Percentiles rank a stretch among this genome's conserved stretches.
Evolutionary conservation across 1,284 basidiomycete species (phyloP).

Genomic region (Malassezia furfur): DNA sequence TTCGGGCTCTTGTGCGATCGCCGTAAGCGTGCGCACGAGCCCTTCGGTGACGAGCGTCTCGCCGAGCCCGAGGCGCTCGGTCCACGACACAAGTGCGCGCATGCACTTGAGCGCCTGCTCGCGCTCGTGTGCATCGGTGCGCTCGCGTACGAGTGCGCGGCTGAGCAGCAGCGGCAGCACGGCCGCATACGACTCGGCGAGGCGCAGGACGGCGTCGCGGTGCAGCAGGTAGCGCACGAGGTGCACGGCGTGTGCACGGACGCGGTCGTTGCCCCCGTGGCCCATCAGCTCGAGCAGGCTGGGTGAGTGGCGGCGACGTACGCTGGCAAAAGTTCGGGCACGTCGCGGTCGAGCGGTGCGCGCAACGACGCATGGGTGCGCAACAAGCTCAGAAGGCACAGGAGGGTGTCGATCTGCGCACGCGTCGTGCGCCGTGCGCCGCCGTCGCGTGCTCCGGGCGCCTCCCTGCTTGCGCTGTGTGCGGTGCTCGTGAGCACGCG

Average conservation of each 20-base stretch:
- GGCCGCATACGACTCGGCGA: not conserved
- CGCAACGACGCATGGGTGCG: not conserved
- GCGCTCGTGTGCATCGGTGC: conserved; percentile 57
- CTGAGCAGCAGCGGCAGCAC: not conserved
- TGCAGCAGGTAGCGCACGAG: conserved; percentile 2
- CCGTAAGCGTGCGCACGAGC: conserved; percentile 65
- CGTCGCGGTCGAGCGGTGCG: not conserved
- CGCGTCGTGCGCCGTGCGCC: not conserved
- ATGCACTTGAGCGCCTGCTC: conserved; percentile 90
- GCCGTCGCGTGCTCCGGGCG: not conserved
- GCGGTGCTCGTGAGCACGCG: not conserved
- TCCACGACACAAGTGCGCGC: conserved; percentile 63
- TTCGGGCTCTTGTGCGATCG: conserved; percentile 84
- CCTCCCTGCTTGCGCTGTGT: not conserved
- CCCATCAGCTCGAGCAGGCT: not conserved
- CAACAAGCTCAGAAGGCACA: not conserved
- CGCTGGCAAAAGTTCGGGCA: not conserved
- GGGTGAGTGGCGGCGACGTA: not conserved
- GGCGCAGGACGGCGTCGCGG: not conserved
- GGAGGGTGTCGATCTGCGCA: not conserved
- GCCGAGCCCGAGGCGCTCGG: not conserved
- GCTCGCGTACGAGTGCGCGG: conserved; percentile 4
- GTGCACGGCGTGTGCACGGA: conserved; percentile 5
- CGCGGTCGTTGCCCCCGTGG: not conserved
- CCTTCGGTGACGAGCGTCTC: conserved; percentile 19